phyloP scores from a whole-genome alignment of 805 yeast genomes.

The Saccharomyces paradoxus region DNA sequence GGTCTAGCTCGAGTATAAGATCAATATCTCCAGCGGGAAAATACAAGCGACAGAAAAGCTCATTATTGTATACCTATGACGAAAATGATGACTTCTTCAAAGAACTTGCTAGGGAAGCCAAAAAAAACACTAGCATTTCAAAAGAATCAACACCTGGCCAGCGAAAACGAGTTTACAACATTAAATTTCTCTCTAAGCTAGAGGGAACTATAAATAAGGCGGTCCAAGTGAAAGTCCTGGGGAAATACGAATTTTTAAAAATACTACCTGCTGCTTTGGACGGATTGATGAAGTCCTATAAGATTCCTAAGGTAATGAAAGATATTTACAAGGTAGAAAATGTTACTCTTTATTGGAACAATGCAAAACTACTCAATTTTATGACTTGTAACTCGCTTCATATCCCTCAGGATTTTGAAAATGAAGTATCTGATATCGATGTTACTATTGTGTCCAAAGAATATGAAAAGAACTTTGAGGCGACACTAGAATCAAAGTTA shows the following conservation, averaged over 20 bases:
- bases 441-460: slow-evolving; percentile 18
- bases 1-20: neutral
- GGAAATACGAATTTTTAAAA: slow-evolving; percentile 19
- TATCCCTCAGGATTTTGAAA: slow-evolving; percentile 16
- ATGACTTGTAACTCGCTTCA: slow-evolving; percentile 28
- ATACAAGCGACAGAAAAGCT: neutral
- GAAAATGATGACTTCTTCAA: slow-evolving; percentile 23
- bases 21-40: neutral
- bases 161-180: slow-evolving; percentile 19
- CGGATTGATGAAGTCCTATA: slow-evolving; percentile 17
- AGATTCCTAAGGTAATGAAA: slow-evolving; percentile 11
- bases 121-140: slow-evolving; percentile 3
- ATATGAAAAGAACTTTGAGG: slow-evolving; percentile 12
- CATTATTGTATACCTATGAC: slow-evolving; percentile 4
- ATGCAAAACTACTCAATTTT: slow-evolving; percentile 23
- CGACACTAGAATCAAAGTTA: slow-evolving; percentile 5
- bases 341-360: slow-evolving; percentile 24
- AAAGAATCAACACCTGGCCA: slow-evolving; percentile 7
- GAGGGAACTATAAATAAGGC: slow-evolving; percentile 21
- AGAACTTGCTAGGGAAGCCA: slow-evolving; percentile 13
- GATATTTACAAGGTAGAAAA: slow-evolving; percentile 15
- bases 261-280: slow-evolving; percentile 24
- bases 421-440: slow-evolving; percentile 20
- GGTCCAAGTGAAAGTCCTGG: slow-evolving; percentile 25
- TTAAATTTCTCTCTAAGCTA: slow-evolving; percentile 22